These are phyloP conservation scores for Berberis thunbergii DNA, from an alignment of 164 flowering plant species.

Conservation along the genomic window DNA sequence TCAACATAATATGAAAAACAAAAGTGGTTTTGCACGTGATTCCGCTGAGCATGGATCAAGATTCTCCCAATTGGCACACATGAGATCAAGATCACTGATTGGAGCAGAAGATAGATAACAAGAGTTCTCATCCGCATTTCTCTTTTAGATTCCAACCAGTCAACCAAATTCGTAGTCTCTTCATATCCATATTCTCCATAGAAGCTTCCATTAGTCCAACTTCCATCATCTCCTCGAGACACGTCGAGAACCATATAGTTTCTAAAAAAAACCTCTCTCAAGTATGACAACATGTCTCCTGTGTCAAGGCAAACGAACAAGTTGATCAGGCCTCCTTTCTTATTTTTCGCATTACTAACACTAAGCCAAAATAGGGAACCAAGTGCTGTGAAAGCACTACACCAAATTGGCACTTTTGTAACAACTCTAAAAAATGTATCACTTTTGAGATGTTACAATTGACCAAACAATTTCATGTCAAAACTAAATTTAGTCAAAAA, in stretches of 20 bases:
- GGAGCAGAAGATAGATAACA: background rate
- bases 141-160: slow-evolving; percentile 32
- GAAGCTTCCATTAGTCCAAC: slow-evolving; percentile 23
- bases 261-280: slow-evolving; percentile 44
- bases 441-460: no score
- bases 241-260: slow-evolving; percentile 50
- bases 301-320: slow-evolving; percentile 46
- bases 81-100: slow-evolving; percentile 28
- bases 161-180: slow-evolving; percentile 38
- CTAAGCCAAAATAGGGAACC: slow-evolving; percentile 50
- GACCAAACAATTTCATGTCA: no score
- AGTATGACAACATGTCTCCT: slow-evolving; percentile 35
- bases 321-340: slow-evolving; percentile 24
- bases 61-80: slow-evolving; percentile 38
- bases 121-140: background rate
- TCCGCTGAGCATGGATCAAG: slow-evolving; percentile 23
- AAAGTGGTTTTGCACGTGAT: slow-evolving; percentile 20
- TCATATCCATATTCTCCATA: slow-evolving; percentile 22
- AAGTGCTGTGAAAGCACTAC: no score
- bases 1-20: slow-evolving; percentile 39
- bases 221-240: slow-evolving; percentile 18
- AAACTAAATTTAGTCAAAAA: no score
- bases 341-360: slow-evolving; percentile 37
- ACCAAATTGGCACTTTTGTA: no score
- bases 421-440: no score